Evolutionary conservation across 2,329 filamentous ascomycete species (phyloP), one percentile per base, ranked within the genome.

Genomic region (Graphilbum sp.): DNA sequence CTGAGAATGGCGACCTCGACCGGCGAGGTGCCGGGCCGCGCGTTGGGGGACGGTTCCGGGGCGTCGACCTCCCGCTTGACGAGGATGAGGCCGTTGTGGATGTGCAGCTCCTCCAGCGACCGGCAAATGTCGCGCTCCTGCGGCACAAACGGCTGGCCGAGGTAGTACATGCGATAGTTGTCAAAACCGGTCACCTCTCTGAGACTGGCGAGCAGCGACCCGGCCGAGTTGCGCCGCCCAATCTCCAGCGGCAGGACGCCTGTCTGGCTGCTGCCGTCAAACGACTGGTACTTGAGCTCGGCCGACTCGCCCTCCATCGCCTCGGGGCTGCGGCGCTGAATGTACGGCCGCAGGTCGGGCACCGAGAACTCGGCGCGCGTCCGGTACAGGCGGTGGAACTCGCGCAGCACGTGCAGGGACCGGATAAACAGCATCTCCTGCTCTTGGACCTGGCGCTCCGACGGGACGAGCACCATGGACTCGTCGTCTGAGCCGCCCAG

Each of bases 1-100:
- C 75, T 69, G 47, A 90, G 62, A 18, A 96, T 76, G 48, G 88
- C 82, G 12, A 72, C 67, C 52, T 96, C 85, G 3, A 96, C 67
- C 27, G 61, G 68, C 44, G 62, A 75, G 34, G 62, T 69, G 36
- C 61, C 72, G 37, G 57, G 66, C 43, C 62, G 64, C 37, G 67
- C 58, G 23, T 63, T 51, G 44, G 61, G 47, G 20, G 64, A 52
- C 40, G 62, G 55, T 4, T 59, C 55, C 9, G 59, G 53, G 1
- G 57, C 51, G 13, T 67, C 63, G 17, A 67, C 63, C 32, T 74
- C 69, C 15, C 67, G 65, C 47, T 73, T 78, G 33, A 86, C 66
- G 17, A 85, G 60, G 19, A 86, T 65, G 17, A 84, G 58, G 2
- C 77, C 77, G 30, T 72, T 69, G 20, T 64, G 62, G 5, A 85